These are phyloP conservation scores for Boletus sp. DNA, from an alignment of 768 basidiomycete species.

Conservation along the genomic window DNA sequence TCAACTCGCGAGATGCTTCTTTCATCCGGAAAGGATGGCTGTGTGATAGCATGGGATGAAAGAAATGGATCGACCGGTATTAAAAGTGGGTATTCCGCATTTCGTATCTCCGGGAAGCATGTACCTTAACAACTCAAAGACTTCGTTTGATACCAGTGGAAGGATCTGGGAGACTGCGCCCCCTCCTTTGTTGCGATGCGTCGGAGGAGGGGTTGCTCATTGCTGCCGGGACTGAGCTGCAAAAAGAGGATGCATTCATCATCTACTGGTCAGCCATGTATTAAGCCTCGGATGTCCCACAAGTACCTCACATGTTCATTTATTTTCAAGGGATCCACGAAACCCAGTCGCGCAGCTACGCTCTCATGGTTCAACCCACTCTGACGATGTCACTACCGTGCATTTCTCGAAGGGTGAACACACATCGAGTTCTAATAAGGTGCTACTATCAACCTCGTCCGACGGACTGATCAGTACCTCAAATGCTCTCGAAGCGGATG, in stretches of 20 bases:
- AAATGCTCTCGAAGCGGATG: slow-evolving; percentile 72
- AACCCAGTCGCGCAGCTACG: slow-evolving; percentile 67
- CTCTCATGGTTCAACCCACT: slow-evolving; percentile 83
- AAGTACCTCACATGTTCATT: background rate
- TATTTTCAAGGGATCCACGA: slow-evolving; percentile 73
- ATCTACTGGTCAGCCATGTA: slow-evolving; percentile 67
- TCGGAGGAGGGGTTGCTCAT: slow-evolving; percentile 69
- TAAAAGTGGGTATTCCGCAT: slow-evolving; percentile 50
- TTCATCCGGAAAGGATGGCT: slow-evolving; percentile 70
- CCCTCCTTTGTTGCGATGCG: slow-evolving; percentile 67
- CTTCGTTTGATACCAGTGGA: slow-evolving; percentile 42
- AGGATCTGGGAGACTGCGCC: slow-evolving; percentile 39
- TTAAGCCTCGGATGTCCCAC: background rate
- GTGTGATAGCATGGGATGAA: slow-evolving; percentile 74
- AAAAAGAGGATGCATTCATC: slow-evolving; percentile 78
- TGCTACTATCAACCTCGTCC: slow-evolving; percentile 78
- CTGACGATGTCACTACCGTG: slow-evolving; percentile 86
- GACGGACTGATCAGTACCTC: slow-evolving; percentile 81
- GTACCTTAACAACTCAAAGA: slow-evolving; percentile 40
- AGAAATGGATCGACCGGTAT: slow-evolving; percentile 50
- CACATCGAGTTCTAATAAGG: slow-evolving; percentile 37
- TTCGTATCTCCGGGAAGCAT: background rate
- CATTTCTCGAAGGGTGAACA: slow-evolving; percentile 41
- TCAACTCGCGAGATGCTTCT: slow-evolving; percentile 46
- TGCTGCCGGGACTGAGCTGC: slow-evolving; percentile 80